phyloP scores from a whole-genome alignment of 2,329 filamentous ascomycete genomes.

The Scytalidium lignicola region DNA sequence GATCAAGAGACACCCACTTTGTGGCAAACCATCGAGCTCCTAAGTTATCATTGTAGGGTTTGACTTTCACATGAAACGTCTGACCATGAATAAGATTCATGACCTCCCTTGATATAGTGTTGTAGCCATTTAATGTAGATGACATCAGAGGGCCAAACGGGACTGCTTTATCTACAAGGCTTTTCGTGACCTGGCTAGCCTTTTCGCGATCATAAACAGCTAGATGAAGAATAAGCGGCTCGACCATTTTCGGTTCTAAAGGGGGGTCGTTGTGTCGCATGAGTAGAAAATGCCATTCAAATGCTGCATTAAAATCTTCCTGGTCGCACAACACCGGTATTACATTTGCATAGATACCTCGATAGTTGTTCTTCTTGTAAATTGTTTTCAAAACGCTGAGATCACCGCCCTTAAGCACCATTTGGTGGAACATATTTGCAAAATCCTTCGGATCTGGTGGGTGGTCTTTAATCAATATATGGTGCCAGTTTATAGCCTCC shows the following conservation, averaged over 20 bases:
- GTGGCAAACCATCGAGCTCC: conserved; percentile 80
- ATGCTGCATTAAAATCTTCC: conserved; percentile 32
- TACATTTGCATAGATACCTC: conserved; percentile 37
- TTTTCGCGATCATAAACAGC: conserved; percentile 25
- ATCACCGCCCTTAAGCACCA: conserved; percentile 17
- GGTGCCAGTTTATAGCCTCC: conserved; percentile 23
- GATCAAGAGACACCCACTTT: conserved; percentile 65
- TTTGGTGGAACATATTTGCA: conserved; percentile 28
- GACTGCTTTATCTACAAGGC: conserved; percentile 19
- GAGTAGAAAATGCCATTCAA: conserved; percentile 42
- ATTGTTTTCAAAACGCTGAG: conserved; percentile 35
- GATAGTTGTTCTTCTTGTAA: conserved; percentile 31
- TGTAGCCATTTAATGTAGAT: conserved; percentile 7
- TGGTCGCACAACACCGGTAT: conserved; percentile 34
- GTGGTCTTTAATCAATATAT: conserved; percentile 19
- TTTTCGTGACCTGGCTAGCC: conserved; percentile 18
- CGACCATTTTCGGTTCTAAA: conserved; percentile 28
- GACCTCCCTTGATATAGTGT: conserved; percentile 24
- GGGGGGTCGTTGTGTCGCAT: conserved; percentile 37
- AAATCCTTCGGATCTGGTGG: conserved; percentile 30
- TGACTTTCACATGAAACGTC: conserved; percentile 29
- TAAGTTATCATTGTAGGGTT: conserved; percentile 59
- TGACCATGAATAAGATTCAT: conserved; percentile 27
- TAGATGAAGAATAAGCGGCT: conserved; percentile 35
- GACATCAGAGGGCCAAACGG: conserved; percentile 14